Conservation (phyloP, 2,329 filamentous ascomycete genomes). For the Hysterium pulicare region DNA sequence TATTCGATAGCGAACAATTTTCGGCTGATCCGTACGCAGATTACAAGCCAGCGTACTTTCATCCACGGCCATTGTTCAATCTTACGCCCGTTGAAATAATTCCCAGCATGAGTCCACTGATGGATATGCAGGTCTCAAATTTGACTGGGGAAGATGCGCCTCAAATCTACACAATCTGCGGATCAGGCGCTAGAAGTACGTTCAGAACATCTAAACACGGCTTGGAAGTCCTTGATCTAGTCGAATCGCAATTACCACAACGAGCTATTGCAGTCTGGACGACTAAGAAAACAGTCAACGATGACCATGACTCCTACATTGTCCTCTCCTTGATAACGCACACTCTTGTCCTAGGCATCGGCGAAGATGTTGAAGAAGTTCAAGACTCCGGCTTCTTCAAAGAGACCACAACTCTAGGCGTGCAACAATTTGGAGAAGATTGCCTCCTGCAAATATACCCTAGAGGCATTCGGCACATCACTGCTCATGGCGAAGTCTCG, state of each 20-base stretch:
- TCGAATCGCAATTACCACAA: constrained; percentile 87
- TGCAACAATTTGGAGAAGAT: constrained; percentile 91
- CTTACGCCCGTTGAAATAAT: constrained; percentile 80
- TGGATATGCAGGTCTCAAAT: constrained; percentile 90
- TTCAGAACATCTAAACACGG: constrained; percentile 93
- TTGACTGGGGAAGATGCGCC: constrained; percentile 89
- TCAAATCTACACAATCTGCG: constrained; percentile 91
- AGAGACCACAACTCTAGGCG: constrained; percentile 82
- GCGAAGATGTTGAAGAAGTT: constrained; percentile 94
- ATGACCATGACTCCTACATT: constrained; percentile 91
- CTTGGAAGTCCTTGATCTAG: constrained; percentile 87
- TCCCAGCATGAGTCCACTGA: constrained; percentile 82
- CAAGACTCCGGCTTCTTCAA: constrained; percentile 90
- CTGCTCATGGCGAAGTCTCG: constrained; percentile 69
- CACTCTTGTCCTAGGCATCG: constrained; percentile 89
- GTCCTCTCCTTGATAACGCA: constrained; percentile 89
- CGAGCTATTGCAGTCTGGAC: constrained; percentile 95
- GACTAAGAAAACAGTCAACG: constrained; percentile 75
- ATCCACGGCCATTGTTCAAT: constrained; percentile 75
- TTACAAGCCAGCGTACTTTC: constrained; percentile 80
- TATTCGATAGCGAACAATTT: constrained; percentile 81
- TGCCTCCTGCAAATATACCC: constrained; percentile 92
- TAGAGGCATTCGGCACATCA: constrained; percentile 91
- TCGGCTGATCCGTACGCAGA: constrained; percentile 69
- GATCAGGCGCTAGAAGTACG: constrained; percentile 80